Base-by-base conservation (phyloP, 1,139 yeast genomes). In the Magnusiomyces fungicola region DNA sequence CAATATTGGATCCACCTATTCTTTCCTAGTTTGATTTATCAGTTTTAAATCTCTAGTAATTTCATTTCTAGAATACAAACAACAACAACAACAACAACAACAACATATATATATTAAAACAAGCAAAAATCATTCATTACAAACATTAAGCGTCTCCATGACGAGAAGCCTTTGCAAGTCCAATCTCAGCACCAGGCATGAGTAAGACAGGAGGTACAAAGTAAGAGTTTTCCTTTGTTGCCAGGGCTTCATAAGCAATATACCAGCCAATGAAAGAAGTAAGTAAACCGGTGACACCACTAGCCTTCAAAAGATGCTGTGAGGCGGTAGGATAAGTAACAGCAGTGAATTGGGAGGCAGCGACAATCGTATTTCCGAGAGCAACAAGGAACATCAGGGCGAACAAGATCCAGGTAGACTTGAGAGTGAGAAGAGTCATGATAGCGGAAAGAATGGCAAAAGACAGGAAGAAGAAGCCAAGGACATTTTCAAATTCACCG, bases 231-330 rank as follows among this genome's bases (percentile, higher is more conserved):
- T 43, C 46, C 3, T n/a, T 18, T 7, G 39, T 43, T 2, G 46
- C 46, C 14, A 43, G 19, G 19, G 40, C 46, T 21, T 18, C 46
- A 18, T 43, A 43, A 4, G 95, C 95, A 65, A 84, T 83, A 62
- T 86, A 88, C 90, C 92, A 88, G 14, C 95, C 95, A 47, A 79
- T 65, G 58, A 84, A 78, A 1, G 96, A 86, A 36, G 90, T 80
- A 34, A 87, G 65, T 14, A 88, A 63, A 40, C 96, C 96, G 52
- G 84, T 69, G 25, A 81, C 82, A 57, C 96, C 96, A 39, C 81
- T 96, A 18, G 94, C 95, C 60, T 72, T 79, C 18, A 14, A 10
- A 47, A 71, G 64, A 39, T 73, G 67, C 56, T 61, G 61, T 9
- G 67, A 64, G 23, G 67, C 68, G 22, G 74, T 67, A 18, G 48